A percentile compares a stretch with the other conserved stretches of the same genome.
phyloP scores from a whole-genome alignment of 83 land plant species.

The Thuja plicata region DNA sequence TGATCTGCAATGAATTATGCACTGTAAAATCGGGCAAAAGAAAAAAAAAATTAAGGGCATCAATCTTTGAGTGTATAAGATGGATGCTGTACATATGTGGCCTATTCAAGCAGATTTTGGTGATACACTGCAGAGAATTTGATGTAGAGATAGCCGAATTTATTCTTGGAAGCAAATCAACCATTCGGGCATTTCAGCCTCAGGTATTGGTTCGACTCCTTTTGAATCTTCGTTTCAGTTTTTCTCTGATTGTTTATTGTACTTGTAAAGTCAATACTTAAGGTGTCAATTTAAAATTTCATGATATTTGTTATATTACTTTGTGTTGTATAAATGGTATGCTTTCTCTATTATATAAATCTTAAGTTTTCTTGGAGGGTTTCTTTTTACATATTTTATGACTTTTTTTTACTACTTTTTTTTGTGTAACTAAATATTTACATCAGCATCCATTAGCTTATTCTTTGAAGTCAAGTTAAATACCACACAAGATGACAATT shows the following conservation, averaged over 20 bases:
- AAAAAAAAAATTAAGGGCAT: constrained; percentile 8
- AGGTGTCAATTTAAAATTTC: not conserved
- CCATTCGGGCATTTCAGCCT: not conserved
- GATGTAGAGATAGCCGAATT: not conserved
- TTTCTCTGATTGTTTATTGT: not conserved
- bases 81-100: constrained; percentile 15
- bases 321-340: not conserved
- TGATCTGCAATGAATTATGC: not conserved
- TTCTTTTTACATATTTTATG: not conserved
- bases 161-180: not conserved
- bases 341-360: not conserved
- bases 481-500: not conserved
- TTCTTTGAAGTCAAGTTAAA: not conserved
- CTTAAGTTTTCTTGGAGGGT: not conserved
- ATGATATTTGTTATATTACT: not conserved
- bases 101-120: constrained; percentile 7
- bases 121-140: constrained; percentile 7
- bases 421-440: not conserved
- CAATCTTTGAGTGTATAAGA: not conserved
- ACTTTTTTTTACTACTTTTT: not conserved
- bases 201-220: not conserved
- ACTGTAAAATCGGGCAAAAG: not conserved
- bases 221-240: not conserved
- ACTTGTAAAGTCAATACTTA: not conserved
- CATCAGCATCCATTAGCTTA: not conserved